A percentile compares a stretch with the other conserved stretches of the same genome.
phyloP scores from a whole-genome alignment of 192 early-diverging fungal species.

The Coemansia sp. region DNA sequence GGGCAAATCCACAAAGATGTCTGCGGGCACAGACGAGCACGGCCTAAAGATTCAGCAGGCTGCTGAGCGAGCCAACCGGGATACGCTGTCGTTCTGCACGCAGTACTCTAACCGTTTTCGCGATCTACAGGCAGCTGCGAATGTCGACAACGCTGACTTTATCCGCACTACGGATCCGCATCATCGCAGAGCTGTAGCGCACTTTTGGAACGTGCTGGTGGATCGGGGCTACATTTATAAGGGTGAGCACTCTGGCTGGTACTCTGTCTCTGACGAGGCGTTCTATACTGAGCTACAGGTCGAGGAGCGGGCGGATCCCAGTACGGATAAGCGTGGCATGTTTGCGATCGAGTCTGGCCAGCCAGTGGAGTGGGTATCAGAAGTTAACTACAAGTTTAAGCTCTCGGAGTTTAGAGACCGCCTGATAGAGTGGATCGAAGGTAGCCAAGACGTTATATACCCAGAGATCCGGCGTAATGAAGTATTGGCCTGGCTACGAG shows the following conservation, averaged over 20 bases:
- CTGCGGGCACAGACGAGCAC: slow-evolving; percentile 92
- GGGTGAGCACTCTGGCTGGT: slow-evolving; percentile 91
- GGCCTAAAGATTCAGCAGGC: slow-evolving; percentile 98
- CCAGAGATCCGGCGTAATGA: slow-evolving; percentile 65
- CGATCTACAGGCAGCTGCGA: slow-evolving; percentile 70
- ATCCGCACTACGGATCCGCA: slow-evolving; percentile 84
- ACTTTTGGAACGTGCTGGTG: slow-evolving; percentile 74
- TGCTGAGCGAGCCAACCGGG: slow-evolving; percentile 61
- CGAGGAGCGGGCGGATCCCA: slow-evolving; percentile 59
- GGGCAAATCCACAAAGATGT: slow-evolving; percentile 58
- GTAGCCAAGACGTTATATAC: slow-evolving; percentile 71
- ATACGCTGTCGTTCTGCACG: slow-evolving; percentile 81
- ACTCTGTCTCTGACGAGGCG: slow-evolving; percentile 93
- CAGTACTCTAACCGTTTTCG: slow-evolving; percentile 57
- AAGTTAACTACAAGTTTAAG: slow-evolving; percentile 94
- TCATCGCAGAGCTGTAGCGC: slow-evolving; percentile 70
- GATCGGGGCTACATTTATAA: slow-evolving; percentile 85
- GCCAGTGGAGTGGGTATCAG: slow-evolving; percentile 84
- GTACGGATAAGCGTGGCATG: slow-evolving; percentile 16
- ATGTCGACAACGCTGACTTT: slow-evolving; percentile 78
- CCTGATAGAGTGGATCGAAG: slow-evolving; percentile 72
- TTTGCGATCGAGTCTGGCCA: slow-evolving; percentile 81
- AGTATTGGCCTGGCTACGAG: slow-evolving; percentile 63
- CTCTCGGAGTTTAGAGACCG: slow-evolving; percentile 65
- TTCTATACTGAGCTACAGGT: slow-evolving; percentile 81